Conservation (phyloP, 257 asterid species). For the Catharanthus roseus region DNA sequence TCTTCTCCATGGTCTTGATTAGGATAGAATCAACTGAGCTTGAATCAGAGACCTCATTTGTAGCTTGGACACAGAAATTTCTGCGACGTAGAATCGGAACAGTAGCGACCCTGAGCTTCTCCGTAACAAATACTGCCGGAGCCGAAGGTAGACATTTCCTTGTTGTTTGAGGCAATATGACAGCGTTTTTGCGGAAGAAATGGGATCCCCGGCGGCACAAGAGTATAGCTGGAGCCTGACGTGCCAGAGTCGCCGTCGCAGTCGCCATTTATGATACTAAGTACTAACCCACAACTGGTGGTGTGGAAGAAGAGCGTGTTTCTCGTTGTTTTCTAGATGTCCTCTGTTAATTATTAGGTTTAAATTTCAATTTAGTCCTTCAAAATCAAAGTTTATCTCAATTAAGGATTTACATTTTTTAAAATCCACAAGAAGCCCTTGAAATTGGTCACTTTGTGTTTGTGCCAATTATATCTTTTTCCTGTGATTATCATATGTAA, state of each 20-base stretch:
- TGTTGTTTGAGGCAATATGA: not conserved
- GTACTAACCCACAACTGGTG: too few relatives aligned
- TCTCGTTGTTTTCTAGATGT: too few relatives aligned
- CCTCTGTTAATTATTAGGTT: too few relatives aligned
- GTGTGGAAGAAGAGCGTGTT: too few relatives aligned
- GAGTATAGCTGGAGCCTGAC: not conserved
- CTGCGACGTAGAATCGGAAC: slow-evolving; percentile 23
- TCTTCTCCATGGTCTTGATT: slow-evolving; percentile 77
- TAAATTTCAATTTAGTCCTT: too few relatives aligned
- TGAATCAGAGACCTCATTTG: slow-evolving; percentile 29
- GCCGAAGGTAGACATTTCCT: not conserved
- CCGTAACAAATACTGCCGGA: not conserved
- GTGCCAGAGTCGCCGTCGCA: not conserved
- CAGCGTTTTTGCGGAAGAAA: not conserved
- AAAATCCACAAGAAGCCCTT: too few relatives aligned
- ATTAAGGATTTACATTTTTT: too few relatives aligned
- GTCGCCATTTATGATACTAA: not conserved
- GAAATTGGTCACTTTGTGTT: too few relatives aligned
- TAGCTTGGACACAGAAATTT: slow-evolving; percentile 49
- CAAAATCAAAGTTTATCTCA: too few relatives aligned
- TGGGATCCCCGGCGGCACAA: not conserved
- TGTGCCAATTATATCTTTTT: too few relatives aligned
- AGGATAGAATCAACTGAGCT: slow-evolving; percentile 49
- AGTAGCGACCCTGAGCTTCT: slow-evolving; percentile 1
- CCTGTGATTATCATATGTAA: too few relatives aligned